Evolutionary conservation across 257 asterid genomes (phyloP).

Genomic region (Datura wrightii): DNA sequence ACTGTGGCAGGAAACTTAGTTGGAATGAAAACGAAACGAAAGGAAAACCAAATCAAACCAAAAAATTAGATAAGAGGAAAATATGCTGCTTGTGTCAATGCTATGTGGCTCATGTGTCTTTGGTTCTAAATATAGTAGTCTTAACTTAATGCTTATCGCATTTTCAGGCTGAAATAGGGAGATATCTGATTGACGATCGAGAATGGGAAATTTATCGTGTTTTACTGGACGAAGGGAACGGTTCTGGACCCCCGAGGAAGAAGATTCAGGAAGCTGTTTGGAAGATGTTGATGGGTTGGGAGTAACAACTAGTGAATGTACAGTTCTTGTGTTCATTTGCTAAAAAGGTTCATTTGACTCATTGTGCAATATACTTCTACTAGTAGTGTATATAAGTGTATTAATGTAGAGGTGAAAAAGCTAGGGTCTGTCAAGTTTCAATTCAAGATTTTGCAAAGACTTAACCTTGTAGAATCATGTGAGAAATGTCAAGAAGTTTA

Average conservation of each 20-base stretch:
- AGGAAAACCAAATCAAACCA: too few relatives aligned
- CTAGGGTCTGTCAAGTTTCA: constrained; percentile 13
- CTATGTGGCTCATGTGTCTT: background rate
- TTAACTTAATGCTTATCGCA: background rate
- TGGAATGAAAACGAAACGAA: background rate
- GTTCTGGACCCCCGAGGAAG: constrained; percentile 53
- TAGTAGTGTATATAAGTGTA: background rate
- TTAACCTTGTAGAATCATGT: constrained; percentile 35
- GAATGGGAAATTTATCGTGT: constrained; percentile 93
- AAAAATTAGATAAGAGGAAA: background rate
- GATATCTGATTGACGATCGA: constrained; percentile 69
- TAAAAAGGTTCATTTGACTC: constrained; percentile 28
- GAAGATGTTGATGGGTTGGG: constrained; percentile 92
- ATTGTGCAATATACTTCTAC: constrained; percentile 32
- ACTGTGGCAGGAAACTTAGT: background rate
- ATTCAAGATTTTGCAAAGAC: constrained; percentile 29
- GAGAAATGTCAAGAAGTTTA: background rate
- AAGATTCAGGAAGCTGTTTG: constrained; percentile 74
- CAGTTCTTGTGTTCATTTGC: constrained; percentile 1
- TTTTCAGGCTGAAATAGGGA: constrained; percentile 80
- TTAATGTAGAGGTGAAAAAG: background rate
- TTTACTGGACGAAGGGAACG: constrained; percentile 76
- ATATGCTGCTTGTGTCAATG: background rate
- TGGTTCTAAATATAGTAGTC: background rate
- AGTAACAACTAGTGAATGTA: constrained; percentile 35